These are phyloP conservation scores for Aschersonia sp. DNA, from an alignment of 2,329 filamentous ascomycete species.

Conservation along the genomic window DNA sequence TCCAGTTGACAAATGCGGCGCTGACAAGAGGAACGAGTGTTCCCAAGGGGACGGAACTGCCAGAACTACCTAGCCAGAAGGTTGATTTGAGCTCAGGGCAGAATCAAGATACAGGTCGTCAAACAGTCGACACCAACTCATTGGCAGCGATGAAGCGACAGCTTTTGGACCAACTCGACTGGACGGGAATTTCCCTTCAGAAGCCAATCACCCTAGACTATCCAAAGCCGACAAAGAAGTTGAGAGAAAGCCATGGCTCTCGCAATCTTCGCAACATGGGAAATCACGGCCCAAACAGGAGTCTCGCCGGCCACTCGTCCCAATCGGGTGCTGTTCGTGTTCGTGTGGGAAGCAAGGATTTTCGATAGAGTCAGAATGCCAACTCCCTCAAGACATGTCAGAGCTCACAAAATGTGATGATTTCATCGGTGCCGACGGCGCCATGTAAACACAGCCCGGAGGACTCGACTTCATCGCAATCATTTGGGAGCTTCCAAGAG, in stretches of 20 bases:
- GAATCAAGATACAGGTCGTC: not conserved
- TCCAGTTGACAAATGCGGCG: not conserved
- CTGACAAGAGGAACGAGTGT: too few species aligned
- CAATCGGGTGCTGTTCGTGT: constrained; percentile 9
- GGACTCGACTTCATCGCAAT: not conserved
- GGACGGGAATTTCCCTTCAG: constrained; percentile 17
- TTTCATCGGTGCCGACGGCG: not conserved
- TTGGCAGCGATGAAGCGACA: constrained; percentile 11
- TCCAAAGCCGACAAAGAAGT: constrained; percentile 5
- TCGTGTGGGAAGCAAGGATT: constrained; percentile 13
- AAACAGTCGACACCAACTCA: not conserved
- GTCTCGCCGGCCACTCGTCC: not conserved
- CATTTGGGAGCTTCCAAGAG: not conserved
- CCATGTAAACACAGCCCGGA: not conserved
- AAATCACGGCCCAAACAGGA: not conserved
- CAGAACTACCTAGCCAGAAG: too few species aligned
- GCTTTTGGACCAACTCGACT: constrained; percentile 14
- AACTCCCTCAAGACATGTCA: constrained; percentile 3
- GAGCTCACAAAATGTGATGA: not conserved
- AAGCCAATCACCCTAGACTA: constrained; percentile 12
- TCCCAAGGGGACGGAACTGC: too few species aligned
- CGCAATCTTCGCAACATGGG: not conserved
- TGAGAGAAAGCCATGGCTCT: not conserved
- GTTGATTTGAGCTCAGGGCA: not conserved
- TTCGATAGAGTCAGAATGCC: constrained; percentile 13